Evolutionary conservation across 2,329 filamentous ascomycete species (phyloP).

Genomic region (Purpureocillium takamizusanense): DNA sequence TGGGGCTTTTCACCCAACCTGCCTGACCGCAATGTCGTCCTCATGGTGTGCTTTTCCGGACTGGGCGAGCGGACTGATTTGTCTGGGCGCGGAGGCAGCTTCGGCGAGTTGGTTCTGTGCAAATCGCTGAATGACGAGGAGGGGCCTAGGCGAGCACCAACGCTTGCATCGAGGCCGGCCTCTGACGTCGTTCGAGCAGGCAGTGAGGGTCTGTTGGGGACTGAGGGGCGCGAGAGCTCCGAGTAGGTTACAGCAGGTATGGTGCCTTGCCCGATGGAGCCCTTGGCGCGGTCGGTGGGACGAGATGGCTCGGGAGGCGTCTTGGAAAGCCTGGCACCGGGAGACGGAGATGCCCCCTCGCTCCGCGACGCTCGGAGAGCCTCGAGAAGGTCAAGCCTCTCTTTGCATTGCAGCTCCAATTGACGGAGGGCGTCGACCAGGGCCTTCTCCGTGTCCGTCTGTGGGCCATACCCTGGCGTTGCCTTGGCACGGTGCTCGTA

Average conservation of each 20-base stretch:
- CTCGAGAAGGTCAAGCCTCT: conserved; percentile 81
- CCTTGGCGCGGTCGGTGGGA: conserved; percentile 22
- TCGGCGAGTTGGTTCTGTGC: conserved; percentile 22
- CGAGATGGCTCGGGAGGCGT: conserved; percentile 11
- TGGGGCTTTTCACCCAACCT: conserved; percentile 32
- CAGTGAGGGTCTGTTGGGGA: conserved; percentile 48
- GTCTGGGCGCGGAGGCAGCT: conserved; percentile 22
- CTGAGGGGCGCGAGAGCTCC: conserved; percentile 63
- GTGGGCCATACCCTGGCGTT: conserved; percentile 58
- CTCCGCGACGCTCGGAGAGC: conserved; percentile 61
- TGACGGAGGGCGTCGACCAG: conserved; percentile 72
- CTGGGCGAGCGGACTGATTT: conserved; percentile 40
- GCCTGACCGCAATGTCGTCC: conserved; percentile 48
- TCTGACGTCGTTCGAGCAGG: conserved; percentile 47
- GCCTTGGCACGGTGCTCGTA: conserved; percentile 74
- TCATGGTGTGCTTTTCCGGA: conserved; percentile 53
- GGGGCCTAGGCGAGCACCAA: conserved; percentile 11
- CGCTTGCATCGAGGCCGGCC: conserved; percentile 19
- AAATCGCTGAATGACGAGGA: conserved; percentile 9
- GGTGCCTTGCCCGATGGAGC: conserved; percentile 72
- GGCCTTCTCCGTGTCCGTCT: conserved; percentile 75
- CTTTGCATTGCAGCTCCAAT: conserved; percentile 86
- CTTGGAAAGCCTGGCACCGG: conserved; percentile 10
- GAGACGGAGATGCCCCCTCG: conserved; percentile 15
- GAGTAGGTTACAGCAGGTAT: conserved; percentile 73